Evolutionary conservation across 2,329 filamentous ascomycete genomes (phyloP).

Genomic region (Venturia oleaginea): DNA sequence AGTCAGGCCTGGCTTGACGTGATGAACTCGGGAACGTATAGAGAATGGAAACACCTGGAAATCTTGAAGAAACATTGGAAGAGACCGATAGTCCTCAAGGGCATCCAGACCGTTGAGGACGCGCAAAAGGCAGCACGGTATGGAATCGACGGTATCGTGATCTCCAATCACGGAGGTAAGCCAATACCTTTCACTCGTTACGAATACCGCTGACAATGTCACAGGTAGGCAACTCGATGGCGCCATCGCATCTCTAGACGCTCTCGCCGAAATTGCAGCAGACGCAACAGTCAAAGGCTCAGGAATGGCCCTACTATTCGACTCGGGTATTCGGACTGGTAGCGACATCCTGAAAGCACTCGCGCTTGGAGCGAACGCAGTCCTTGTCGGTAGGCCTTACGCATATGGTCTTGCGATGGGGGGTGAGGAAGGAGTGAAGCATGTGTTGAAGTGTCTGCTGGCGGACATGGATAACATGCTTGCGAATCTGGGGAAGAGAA

Average conservation of each 20-base stretch:
- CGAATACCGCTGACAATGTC: too few species aligned
- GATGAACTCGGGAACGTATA: constrained; percentile 27
- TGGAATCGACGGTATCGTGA: constrained; percentile 29
- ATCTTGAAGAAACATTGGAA: constrained; percentile 27
- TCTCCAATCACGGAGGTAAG: constrained; percentile 26
- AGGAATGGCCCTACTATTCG: constrained; percentile 26
- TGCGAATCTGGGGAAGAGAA: background rate
- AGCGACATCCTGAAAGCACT: constrained; percentile 29
- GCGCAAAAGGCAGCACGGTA: constrained; percentile 26
- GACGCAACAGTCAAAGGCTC: constrained; percentile 26
- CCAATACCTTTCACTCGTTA: too few species aligned
- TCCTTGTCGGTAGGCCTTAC: constrained; percentile 28
- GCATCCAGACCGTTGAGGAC: constrained; percentile 30
- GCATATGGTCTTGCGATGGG: constrained; percentile 29
- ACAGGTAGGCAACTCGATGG: constrained; percentile 28
- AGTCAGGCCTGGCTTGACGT: constrained; percentile 28
- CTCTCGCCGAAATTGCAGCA: constrained; percentile 26
- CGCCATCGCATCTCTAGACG: constrained; percentile 26
- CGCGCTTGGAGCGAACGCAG: constrained; percentile 28
- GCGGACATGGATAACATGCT: constrained; percentile 20
- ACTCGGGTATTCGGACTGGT: constrained; percentile 28
- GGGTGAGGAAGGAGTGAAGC: constrained; percentile 28
- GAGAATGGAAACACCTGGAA: constrained; percentile 27
- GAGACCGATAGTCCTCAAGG: constrained; percentile 32
- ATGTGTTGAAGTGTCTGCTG: constrained; percentile 27